phyloP scores from a whole-genome alignment of 2,329 filamentous ascomycete genomes.

The Fusarium sp. region DNA sequence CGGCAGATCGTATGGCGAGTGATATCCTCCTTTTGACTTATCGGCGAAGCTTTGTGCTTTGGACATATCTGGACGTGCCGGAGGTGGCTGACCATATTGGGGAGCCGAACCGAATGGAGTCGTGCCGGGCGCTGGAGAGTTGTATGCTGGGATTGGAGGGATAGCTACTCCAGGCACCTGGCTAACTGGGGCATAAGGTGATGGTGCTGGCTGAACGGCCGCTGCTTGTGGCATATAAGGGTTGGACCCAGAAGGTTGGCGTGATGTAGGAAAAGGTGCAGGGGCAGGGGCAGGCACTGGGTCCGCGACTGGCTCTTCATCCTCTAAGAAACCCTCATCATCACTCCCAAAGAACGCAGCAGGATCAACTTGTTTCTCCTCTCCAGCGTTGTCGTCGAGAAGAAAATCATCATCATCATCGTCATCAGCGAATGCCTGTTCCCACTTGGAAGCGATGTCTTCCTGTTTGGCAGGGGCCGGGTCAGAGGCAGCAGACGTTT shows the following conservation, averaged over 20 bases:
- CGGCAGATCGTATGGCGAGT: constrained; percentile 94
- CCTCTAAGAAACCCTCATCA: constrained; percentile 86
- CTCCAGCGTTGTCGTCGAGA: constrained; percentile 65
- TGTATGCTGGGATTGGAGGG: constrained; percentile 39
- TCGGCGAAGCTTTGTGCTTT: constrained; percentile 87
- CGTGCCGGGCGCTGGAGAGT: constrained; percentile 39
- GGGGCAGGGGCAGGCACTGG: constrained; percentile 20
- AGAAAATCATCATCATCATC: constrained; percentile 78
- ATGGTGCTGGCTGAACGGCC: constrained; percentile 31
- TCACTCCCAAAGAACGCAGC: constrained; percentile 82
- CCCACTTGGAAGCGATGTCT: constrained; percentile 85
- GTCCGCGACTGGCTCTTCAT: constrained; percentile 55
- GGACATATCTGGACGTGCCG: constrained; percentile 58
- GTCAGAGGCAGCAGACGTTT: constrained; percentile 35
- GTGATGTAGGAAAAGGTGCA: constrained; percentile 11
- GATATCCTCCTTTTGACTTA: constrained; percentile 91
- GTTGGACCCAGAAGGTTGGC: constrained; percentile 34
- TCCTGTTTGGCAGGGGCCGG: constrained; percentile 57
- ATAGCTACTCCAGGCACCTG: constrained; percentile 18
- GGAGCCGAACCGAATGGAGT: constrained; percentile 46
- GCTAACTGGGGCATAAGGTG: constrained; percentile 42
- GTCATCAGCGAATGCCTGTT: constrained; percentile 80
- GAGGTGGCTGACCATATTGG: constrained; percentile 56
- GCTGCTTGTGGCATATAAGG: constrained; percentile 47
- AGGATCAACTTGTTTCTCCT: constrained; percentile 66